Percentiles rank a stretch among this genome's conserved stretches.
Conservation (phyloP, 768 basidiomycete genomes). For the Baorangia bicolor region DNA sequence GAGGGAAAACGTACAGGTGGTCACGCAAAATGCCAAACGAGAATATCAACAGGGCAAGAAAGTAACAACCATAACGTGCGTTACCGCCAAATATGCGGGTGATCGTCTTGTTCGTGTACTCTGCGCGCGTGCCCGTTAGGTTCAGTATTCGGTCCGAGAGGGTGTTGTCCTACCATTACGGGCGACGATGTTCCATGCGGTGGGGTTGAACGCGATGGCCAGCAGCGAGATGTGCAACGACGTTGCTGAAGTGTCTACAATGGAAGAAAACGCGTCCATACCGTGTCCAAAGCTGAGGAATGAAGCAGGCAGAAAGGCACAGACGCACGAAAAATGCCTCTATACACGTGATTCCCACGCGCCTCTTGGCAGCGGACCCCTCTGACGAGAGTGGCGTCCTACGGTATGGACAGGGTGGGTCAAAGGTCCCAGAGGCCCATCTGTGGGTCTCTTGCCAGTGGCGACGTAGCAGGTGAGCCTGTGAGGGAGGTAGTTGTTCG, state of each 20-base stretch:
- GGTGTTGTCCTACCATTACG: constrained; percentile 66
- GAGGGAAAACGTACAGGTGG: constrained; percentile 57
- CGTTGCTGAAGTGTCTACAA: constrained; percentile 59
- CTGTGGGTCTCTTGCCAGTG: not conserved
- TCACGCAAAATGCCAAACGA: constrained; percentile 83
- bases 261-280: constrained; percentile 30
- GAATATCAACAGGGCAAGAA: constrained; percentile 83
- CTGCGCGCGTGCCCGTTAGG: constrained; percentile 33
- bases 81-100: constrained; percentile 81
- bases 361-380: not conserved
- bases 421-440: not conserved
- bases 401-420: no score
- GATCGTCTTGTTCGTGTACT: constrained; percentile 84
- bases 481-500: not conserved
- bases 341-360: constrained; percentile 12
- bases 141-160: not conserved
- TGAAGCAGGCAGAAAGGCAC: not conserved
- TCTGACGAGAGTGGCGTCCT: no score
- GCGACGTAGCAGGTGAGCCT: not conserved
- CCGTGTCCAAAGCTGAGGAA: not conserved
- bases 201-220: constrained; percentile 85
- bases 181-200: constrained; percentile 94
- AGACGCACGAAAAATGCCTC: not conserved
- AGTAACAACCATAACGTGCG: constrained; percentile 77
- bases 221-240: constrained; percentile 68